Base-by-base conservation (phyloP, 2,329 filamentous ascomycete genomes). In the Aschersonia sp. region DNA sequence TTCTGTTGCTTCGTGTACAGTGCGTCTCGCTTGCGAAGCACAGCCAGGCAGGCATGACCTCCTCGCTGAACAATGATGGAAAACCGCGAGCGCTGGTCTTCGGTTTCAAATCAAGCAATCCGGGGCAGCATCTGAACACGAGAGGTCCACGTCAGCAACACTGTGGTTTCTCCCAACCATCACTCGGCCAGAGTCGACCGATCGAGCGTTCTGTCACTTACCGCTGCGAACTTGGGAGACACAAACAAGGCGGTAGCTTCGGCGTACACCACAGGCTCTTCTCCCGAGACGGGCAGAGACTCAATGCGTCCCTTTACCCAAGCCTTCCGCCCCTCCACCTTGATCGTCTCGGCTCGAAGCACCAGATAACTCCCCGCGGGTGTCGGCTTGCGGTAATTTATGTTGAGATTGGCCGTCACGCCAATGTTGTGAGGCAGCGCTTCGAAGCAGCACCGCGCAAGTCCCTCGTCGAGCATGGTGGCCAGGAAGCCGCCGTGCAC, bases 221-320 rank as follows among this genome's bases (percentile, higher is more conserved):
- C 83, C 62, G 79, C 77, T 51, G 89, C 89, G 61, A 86, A 78
- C 65, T 80, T 89, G 31, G 91, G 89, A 66, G 92, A 88, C 58
- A 97, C 77, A 62, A 94, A 97, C 55, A 98, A 66, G 3, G 84
- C 89, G 60, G 84, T 84, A 0, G 87, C 91, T 66, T 94, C 86
- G 5, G 84, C 88, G 50, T 96, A 64, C 45, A 89, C 74, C 12
- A 74, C 66, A 1, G 82, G 80, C 55, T 74, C 70, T 64, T 82
- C 75, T 6, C 78, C 78, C 35, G 55, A 69, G 70, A 73, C 50
- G 5, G 77, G 77, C 51, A 97, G 66, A 48, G 86, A 82, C 74
- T 95, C 89, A 57, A 97, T 82, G 55, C 79, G 77, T 1, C 88
- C 92, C 66, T 85, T 83, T 1, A 96, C 88, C 88, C 88, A 96